Base-by-base conservation (phyloP, 306 rosid species). In the Hippophae rhamnoides region DNA sequence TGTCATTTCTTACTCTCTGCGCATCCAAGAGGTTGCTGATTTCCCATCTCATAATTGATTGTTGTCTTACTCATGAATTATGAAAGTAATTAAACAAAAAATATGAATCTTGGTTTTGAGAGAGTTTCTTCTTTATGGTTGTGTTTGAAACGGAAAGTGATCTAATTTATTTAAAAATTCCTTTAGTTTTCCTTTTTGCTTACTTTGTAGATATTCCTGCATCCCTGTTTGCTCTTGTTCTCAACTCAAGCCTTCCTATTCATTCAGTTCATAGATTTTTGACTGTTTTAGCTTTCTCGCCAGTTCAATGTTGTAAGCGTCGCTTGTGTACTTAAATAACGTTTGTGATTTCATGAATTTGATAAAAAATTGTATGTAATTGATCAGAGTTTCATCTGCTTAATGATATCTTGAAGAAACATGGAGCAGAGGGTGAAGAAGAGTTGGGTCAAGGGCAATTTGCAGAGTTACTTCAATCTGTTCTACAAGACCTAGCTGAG, bases 401-500 rank as follows among this genome's bases (percentile, higher is more conserved):
- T 56, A 75, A 84, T 54, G 85, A 84, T 56, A 76, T 92, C 67
- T 69, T 92, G 80, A 74, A 54, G 25, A 92, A 85, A 66, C 84
- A 87, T 41, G 82, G 74, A 57, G 86, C 72, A 5, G 81, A 85
- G 65, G 92, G 88, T 27, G 80, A 80, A 58, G 87, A 80, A 68
- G 86, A 85, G 67, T 66, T 92, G 79, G 96, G 99, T 50, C 99
- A 88, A 76, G 96, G 95, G 61, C 99, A 92, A 60, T 92, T 88
- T 78, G 99, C 99, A 9, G 82, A 82, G 68, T 79, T 88, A 56
- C 88, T 92, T 69, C 99, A 92, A 76, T 69, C 73, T 61, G 84
- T 92, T 66, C 80, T 92, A 61, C 95, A 92, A 74, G 96, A 88
- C 56, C 71, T 92, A 40, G 89, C 86, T 13, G 86, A 71, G 70